phyloP scores from a whole-genome alignment of 23 red algal genomes.

The Cyanidioschyzon merolae region DNA sequence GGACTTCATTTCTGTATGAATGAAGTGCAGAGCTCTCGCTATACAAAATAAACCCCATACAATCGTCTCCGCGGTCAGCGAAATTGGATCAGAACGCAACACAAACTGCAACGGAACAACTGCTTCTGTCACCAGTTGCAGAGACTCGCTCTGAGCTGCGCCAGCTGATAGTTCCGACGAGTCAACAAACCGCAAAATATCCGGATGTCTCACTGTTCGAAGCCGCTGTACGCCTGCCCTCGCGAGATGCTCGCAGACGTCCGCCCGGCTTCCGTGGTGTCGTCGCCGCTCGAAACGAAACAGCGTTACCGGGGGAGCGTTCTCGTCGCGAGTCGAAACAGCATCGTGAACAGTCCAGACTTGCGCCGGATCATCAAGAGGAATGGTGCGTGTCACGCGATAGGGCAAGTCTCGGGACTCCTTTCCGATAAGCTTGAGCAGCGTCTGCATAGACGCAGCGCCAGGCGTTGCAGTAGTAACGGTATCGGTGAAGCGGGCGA shows the following conservation, averaged over 20 bases:
- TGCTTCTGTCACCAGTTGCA: slow-evolving; percentile 71
- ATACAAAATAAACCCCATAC: slow-evolving; percentile 79
- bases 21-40: slow-evolving; percentile 71
- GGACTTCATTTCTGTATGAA: slow-evolving; percentile 53
- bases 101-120: slow-evolving; percentile 45
- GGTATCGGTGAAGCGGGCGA: too few species aligned
- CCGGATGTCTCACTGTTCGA: slow-evolving; percentile 74
- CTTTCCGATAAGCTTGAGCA: slow-evolving; percentile 2
- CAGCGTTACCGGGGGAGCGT: neutral
- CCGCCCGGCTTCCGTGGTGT: neutral
- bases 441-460: neutral
- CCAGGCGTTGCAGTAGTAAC: too few species aligned
- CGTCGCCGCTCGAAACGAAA: neutral
- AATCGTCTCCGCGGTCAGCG: slow-evolving; percentile 45
- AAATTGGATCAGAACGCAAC: neutral
- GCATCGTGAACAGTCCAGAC: slow-evolving; percentile 14
- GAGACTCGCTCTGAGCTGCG: slow-evolving; percentile 32
- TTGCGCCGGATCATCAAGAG: slow-evolving; percentile 7
- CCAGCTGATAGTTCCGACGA: slow-evolving; percentile 28
- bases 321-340: neutral
- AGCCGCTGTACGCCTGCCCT: slow-evolving; percentile 42
- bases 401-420: neutral
- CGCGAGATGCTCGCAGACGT: slow-evolving; percentile 16
- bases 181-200: slow-evolving; percentile 67
- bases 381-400: neutral